These are phyloP conservation scores for Hyparrhenia diplandra DNA, from an alignment of 176 grass and related monocot species.

Conservation along the genomic window DNA sequence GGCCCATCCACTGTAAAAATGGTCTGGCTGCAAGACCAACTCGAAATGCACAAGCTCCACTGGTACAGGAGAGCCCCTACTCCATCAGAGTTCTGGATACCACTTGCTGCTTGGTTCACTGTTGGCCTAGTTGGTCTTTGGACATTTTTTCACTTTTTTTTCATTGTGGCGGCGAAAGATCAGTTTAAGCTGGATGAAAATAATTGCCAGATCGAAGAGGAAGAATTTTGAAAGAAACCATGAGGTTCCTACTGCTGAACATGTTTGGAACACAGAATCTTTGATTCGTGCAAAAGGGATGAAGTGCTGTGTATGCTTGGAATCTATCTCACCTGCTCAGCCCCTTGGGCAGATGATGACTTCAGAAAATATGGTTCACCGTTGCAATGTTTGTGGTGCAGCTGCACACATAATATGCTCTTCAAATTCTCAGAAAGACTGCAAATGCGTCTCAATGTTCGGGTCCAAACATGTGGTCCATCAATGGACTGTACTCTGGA, in stretches of 20 bases:
- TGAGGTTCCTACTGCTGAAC: constrained; percentile 45
- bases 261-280: constrained; percentile 59
- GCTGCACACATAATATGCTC: constrained; percentile 69
- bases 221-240: constrained; percentile 45
- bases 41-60: constrained; percentile 11
- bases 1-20: neutral
- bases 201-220: constrained; percentile 59
- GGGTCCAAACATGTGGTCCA: constrained; percentile 55
- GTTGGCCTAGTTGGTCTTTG: constrained; percentile 34
- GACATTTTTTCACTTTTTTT: constrained; percentile 42
- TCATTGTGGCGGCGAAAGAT: constrained; percentile 48
- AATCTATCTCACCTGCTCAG: constrained; percentile 51
- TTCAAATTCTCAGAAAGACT: constrained; percentile 64
- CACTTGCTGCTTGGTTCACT: constrained; percentile 29
- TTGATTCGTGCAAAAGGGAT: constrained; percentile 46
- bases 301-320: constrained; percentile 68
- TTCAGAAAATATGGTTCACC: constrained; percentile 43
- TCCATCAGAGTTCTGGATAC: constrained; percentile 45
- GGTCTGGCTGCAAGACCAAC: constrained; percentile 31
- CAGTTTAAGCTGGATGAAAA: constrained; percentile 77
- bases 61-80: constrained; percentile 18
- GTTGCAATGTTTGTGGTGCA: constrained; percentile 67
- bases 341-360: constrained; percentile 27
- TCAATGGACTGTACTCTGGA: constrained; percentile 75
- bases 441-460: constrained; percentile 75